These are phyloP conservation scores for Colletotrichum siamense DNA, from an alignment of 2,329 filamentous ascomycete genomes.

Conservation along the genomic window DNA sequence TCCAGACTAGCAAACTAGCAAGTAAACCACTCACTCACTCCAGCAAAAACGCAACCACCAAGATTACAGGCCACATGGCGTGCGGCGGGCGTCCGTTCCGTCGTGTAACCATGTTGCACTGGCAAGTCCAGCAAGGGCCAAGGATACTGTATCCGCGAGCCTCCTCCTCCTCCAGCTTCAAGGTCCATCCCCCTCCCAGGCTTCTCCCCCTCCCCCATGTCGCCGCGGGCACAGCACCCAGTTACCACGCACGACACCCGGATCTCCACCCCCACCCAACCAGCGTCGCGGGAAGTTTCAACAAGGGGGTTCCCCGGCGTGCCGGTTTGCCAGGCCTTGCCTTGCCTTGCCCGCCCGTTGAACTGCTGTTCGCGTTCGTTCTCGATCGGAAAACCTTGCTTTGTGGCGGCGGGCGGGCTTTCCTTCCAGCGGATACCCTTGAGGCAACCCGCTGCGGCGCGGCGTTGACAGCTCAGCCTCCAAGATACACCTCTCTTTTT, in stretches of 20 bases:
- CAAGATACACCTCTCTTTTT: neutral
- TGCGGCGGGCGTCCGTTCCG: neutral
- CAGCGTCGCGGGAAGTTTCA: constrained; percentile 5
- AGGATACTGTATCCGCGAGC: neutral
- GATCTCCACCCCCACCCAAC: constrained; percentile 9
- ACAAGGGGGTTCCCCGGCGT: constrained; percentile 5
- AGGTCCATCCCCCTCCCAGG: neutral
- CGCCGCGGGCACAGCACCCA: neutral
- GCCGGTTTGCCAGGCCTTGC: neutral
- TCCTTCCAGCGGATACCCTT: neutral
- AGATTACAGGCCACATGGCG: neutral
- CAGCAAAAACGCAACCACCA: neutral
- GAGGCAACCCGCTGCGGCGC: neutral
- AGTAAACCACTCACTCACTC: neutral
- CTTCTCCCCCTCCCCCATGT: neutral
- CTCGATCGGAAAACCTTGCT: neutral
- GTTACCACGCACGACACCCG: neutral
- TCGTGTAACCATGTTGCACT: neutral
- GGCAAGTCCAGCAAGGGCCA: neutral
- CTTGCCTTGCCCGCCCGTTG: neutral
- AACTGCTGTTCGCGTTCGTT: neutral
- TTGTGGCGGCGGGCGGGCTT: neutral
- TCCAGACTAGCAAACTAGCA: neutral
- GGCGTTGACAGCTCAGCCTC: constrained; percentile 1
- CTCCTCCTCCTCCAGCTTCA: neutral